Evolutionary conservation across 768 basidiomycete species (phyloP).

Genomic region (Crassisporium funariophilum): DNA sequence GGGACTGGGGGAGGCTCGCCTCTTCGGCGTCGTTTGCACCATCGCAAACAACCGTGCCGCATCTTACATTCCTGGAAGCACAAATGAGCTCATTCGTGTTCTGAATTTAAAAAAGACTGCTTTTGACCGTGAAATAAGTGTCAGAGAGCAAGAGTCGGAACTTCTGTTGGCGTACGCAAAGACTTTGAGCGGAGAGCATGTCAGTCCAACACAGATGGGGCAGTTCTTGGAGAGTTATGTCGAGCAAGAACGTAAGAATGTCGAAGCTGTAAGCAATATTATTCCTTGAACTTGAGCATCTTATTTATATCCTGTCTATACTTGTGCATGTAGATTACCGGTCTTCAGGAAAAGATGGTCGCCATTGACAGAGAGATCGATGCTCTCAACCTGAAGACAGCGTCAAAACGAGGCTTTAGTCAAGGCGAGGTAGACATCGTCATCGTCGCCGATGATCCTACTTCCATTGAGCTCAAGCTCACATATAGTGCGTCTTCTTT

Average conservation of each 20-base stretch:
- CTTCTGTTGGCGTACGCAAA: conserved; percentile 48
- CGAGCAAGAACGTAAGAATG: conserved; percentile 35
- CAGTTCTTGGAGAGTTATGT: conserved; percentile 45
- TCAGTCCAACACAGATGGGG: conserved; percentile 38
- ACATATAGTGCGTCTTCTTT: conserved; percentile 48
- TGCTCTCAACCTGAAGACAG: conserved; percentile 30
- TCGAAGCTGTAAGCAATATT: no score
- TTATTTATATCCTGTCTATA: no score
- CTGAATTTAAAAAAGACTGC: conserved; percentile 36
- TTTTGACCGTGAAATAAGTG: conserved; percentile 38
- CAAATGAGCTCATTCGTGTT: conserved; percentile 36
- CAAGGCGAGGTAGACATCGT: conserved; percentile 43
- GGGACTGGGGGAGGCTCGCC: conserved; percentile 46
- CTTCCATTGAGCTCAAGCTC: conserved; percentile 44
- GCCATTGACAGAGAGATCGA: conserved; percentile 42
- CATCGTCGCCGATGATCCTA: conserved; percentile 40
- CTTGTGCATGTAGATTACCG: conserved; percentile 33
- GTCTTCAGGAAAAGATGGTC: conserved; percentile 43
- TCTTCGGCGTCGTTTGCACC: conserved; percentile 60
- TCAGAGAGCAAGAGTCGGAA: conserved; percentile 42
- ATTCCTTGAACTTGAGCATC: no score
- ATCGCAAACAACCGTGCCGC: conserved; percentile 23
- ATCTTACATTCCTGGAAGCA: conserved; percentile 19
- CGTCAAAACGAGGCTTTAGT: conserved; percentile 36
- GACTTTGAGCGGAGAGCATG: conserved; percentile 44